Percentiles rank a stretch among this genome's conserved stretches.
Evolutionary conservation across 176 grass and related monocot species (phyloP).

Genomic region (Musa schizocarpa): DNA sequence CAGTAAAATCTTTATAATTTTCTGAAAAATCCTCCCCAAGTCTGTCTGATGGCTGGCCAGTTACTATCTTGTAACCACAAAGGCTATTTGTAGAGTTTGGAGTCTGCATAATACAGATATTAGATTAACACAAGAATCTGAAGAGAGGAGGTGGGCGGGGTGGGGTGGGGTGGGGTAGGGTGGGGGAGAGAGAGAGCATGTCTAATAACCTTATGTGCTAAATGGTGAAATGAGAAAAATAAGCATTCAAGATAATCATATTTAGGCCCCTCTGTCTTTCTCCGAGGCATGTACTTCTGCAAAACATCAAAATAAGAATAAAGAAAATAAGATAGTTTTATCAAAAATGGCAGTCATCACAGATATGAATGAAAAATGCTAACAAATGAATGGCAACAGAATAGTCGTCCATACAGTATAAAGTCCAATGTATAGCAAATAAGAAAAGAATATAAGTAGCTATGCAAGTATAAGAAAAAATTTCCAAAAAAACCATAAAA

Average conservation of each 20-base stretch:
- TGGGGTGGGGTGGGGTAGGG: no score
- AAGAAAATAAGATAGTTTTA: no score
- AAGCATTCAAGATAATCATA: conserved; percentile 81
- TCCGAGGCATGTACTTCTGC: conserved; percentile 88
- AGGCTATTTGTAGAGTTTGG: conserved; percentile 96
- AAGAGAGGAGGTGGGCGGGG: conserved; percentile 14
- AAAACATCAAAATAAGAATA: no score
- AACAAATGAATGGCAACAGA: neutral
- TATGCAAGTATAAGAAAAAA: neutral
- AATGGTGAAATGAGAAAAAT: conserved; percentile 90
- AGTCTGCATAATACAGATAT: conserved; percentile 45
- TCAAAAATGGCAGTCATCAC: no score
- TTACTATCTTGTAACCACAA: conserved; percentile 97
- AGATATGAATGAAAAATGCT: neutral
- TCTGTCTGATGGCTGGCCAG: conserved; percentile 96
- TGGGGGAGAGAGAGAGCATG: conserved; percentile 11
- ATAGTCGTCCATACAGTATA: no score
- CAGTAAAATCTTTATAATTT: conserved; percentile 79
- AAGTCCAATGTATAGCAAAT: no score
- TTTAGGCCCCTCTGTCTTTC: conserved; percentile 72
- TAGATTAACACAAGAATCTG: conserved; percentile 16
- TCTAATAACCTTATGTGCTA: conserved; percentile 73
- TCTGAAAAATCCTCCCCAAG: conserved; percentile 95
- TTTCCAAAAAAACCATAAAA: neutral
- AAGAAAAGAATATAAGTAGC: neutral